phyloP scores from a whole-genome alignment of 2,329 filamentous ascomycete genomes.

The Juglanconis oblonga region DNA sequence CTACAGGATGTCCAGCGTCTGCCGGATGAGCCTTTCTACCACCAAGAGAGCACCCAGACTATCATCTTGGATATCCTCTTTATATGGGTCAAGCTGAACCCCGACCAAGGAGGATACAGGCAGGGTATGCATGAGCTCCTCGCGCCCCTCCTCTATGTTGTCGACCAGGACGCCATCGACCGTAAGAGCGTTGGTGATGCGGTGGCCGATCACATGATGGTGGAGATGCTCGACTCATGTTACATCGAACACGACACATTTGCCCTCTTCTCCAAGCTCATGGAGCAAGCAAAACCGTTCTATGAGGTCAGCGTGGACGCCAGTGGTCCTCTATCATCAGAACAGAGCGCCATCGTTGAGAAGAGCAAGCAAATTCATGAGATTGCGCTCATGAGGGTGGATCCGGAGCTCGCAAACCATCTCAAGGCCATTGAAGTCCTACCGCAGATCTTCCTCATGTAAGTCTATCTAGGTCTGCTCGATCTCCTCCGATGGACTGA shows the following conservation, averaged over 20 bases:
- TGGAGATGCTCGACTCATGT: constrained; percentile 64
- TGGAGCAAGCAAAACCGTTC: constrained; percentile 82
- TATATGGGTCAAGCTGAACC: constrained; percentile 90
- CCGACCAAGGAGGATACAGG: constrained; percentile 81
- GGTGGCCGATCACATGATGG: constrained; percentile 51
- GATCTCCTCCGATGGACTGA: background rate
- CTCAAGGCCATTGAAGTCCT: constrained; percentile 81
- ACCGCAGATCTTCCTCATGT: constrained; percentile 97
- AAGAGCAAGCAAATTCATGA: constrained; percentile 87
- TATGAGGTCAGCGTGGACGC: constrained; percentile 64
- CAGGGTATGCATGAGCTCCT: constrained; percentile 98
- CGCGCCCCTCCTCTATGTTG: constrained; percentile 81
- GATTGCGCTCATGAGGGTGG: constrained; percentile 70
- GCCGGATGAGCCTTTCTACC: constrained; percentile 89
- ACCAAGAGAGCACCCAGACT: constrained; percentile 71
- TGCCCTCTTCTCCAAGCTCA: constrained; percentile 77
- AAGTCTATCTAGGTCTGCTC: constrained; percentile 31
- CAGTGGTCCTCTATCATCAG: constrained; percentile 30
- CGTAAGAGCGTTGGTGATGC: constrained; percentile 31
- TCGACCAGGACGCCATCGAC: constrained; percentile 78
- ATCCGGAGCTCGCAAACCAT: constrained; percentile 80
- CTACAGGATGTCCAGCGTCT: constrained; percentile 91
- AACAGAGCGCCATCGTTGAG: constrained; percentile 69
- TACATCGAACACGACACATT: constrained; percentile 92
- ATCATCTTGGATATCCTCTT: constrained; percentile 89